Conservation (phyloP, 371 early-diverging fungal genomes). For the Mucor irregularis region DNA sequence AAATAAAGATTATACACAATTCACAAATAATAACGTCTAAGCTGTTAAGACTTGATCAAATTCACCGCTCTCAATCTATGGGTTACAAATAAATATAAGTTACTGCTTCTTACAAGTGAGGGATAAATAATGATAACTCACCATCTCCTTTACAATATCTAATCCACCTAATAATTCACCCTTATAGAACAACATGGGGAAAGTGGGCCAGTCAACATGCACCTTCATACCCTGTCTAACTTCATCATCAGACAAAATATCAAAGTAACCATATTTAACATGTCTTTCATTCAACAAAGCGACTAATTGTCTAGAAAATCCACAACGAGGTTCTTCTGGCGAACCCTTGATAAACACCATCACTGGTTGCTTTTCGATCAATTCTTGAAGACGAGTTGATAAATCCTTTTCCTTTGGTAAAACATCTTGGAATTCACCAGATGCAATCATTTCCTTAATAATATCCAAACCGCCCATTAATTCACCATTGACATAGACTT, state of each 20-base stretch:
- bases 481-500: constrained; percentile 84
- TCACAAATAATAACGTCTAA: constrained; percentile 10
- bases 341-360: constrained; percentile 97
- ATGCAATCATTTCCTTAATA: constrained; percentile 79
- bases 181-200: constrained; percentile 80
- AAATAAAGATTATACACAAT: no score
- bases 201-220: constrained; percentile 61
- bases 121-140: constrained; percentile 25
- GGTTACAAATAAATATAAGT: no score
- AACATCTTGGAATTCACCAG: constrained; percentile 75
- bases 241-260: constrained; percentile 87
- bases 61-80: constrained; percentile 47
- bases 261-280: constrained; percentile 79
- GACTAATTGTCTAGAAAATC: constrained; percentile 83
- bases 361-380: constrained; percentile 67
- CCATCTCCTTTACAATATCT: constrained; percentile 92
- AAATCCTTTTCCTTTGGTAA: constrained; percentile 69
- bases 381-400: constrained; percentile 66
- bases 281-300: constrained; percentile 68
- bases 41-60: constrained; percentile 49
- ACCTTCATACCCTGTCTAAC: constrained; percentile 74
- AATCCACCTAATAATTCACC: constrained; percentile 94
- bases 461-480: constrained; percentile 92
- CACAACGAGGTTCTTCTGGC: constrained; percentile 82
- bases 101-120: not conserved